Evolutionary conservation across 805 yeast species (phyloP).

Genomic region (Teunomyces tritomae): DNA sequence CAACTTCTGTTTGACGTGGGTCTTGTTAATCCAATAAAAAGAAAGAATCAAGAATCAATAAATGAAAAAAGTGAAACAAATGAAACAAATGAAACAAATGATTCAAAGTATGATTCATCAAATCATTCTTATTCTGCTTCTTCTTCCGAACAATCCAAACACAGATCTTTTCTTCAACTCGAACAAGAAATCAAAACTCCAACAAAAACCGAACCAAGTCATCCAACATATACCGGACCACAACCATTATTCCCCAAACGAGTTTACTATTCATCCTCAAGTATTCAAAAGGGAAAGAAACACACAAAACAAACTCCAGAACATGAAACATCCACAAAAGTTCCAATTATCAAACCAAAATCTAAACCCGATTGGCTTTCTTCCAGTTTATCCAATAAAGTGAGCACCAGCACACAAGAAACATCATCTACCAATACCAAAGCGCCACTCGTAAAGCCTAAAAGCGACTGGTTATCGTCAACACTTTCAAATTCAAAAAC

Average conservation of each 20-base stretch:
- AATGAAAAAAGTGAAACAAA: background rate
- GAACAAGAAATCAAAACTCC: background rate
- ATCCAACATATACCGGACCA: slow-evolving; percentile 7
- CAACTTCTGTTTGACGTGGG: slow-evolving; percentile 11
- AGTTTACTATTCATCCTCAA: slow-evolving; percentile 11
- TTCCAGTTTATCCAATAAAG: slow-evolving; percentile 10
- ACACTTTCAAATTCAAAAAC: slow-evolving; percentile 9
- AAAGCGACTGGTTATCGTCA: slow-evolving; percentile 14
- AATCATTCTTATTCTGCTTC: no score
- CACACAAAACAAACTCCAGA: slow-evolving; percentile 4
- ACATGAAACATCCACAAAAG: slow-evolving; percentile 8
- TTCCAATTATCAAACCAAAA: background rate
- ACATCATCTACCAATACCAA: slow-evolving; percentile 7
- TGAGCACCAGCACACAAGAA: background rate
- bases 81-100: background rate
- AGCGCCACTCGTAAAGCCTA: slow-evolving; percentile 5
- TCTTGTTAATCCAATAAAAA: slow-evolving; percentile 17
- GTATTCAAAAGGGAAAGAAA: slow-evolving; percentile 7
- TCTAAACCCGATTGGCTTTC: slow-evolving; percentile 15
- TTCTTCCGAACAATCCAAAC: background rate
- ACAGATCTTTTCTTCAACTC: slow-evolving; percentile 4
- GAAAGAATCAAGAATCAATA: background rate
- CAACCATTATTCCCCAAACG: slow-evolving; percentile 12
- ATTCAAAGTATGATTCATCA: no score
- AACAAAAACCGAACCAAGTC: background rate